A percentile compares a stretch with the other conserved stretches of the same genome.
phyloP scores from a whole-genome alignment of 2,329 filamentous ascomycete species.

The Colletotrichum sp. region DNA sequence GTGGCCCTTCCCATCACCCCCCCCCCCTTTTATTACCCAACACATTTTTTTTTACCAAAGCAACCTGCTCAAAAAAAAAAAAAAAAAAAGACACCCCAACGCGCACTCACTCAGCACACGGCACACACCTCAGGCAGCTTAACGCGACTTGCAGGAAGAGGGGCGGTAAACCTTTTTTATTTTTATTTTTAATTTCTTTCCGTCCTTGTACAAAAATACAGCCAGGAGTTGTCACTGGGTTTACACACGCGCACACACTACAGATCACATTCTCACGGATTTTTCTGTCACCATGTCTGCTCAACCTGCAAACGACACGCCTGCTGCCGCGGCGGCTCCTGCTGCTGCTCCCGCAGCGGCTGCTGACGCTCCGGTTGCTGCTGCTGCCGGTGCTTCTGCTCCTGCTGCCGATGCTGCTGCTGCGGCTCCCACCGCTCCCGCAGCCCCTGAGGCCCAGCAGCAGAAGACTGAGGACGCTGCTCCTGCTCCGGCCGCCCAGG shows the following conservation, averaged over 20 bases:
- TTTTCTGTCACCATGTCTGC: conserved; percentile 29
- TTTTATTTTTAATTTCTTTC: neutral
- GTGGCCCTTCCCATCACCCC: too few species aligned
- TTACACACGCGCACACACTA: neutral
- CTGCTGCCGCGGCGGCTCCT: neutral
- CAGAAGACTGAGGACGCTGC: conserved; percentile 3
- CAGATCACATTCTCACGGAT: neutral
- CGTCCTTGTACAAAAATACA: neutral
- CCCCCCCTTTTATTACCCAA: too few species aligned
- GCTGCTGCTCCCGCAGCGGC: neutral
- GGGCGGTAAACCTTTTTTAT: conserved; percentile 1
- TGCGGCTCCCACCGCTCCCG: conserved; percentile 18
- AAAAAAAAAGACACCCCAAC: neutral
- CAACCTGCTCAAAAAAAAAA: too few species aligned
- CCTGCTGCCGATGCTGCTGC: neutral
- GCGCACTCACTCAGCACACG: neutral
- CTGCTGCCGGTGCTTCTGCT: conserved; percentile 9
- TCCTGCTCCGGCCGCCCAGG: conserved; percentile 26
- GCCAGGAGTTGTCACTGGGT: neutral
- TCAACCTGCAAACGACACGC: conserved; percentile 26
- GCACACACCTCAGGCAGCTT: neutral
- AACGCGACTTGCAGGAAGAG: conserved; percentile 1
- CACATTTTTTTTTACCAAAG: too few species aligned
- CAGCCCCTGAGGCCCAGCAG: conserved; percentile 17
- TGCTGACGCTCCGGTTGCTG: conserved; percentile 5